phyloP scores from a whole-genome alignment of 202 grass and related monocot genomes.

The Setaria italica region DNA sequence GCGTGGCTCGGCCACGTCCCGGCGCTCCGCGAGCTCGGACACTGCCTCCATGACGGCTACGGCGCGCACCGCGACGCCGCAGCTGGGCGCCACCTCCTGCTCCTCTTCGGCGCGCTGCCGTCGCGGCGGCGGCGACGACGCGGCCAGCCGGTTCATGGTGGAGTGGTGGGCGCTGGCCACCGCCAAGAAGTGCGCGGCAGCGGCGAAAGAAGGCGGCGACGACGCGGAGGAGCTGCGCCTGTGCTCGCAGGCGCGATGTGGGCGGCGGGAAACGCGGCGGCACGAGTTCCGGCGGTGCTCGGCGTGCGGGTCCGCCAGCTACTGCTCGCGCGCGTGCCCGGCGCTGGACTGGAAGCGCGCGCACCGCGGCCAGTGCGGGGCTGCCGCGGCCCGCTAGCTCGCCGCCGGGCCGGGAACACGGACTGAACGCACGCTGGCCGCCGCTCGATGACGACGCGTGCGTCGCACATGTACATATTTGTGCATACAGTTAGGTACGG shows the following conservation, averaged over 20 bases:
- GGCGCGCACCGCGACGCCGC: conserved; percentile 59
- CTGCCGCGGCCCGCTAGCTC: conserved; percentile 13
- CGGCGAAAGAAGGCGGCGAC: background rate
- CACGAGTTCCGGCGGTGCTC: conserved; percentile 92
- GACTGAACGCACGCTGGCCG: background rate
- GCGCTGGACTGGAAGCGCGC: conserved; percentile 75
- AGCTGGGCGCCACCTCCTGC: conserved; percentile 56
- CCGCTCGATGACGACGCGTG: conserved; percentile 3
- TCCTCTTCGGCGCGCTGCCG: conserved; percentile 31
- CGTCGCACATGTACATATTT: background rate
- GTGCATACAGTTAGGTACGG: background rate
- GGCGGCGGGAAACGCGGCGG: conserved; percentile 67
- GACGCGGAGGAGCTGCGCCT: conserved; percentile 21
- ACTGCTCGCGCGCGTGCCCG: conserved; percentile 82
- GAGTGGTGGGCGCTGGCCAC: conserved; percentile 56
- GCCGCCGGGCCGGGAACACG: conserved; percentile 5
- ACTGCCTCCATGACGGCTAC: conserved; percentile 80
- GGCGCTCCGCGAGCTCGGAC: conserved; percentile 74
- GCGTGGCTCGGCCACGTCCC: conserved; percentile 67
- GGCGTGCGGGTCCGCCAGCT: conserved; percentile 62
- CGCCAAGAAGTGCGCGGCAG: background rate
- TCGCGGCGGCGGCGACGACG: conserved; percentile 33
- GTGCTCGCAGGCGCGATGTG: conserved; percentile 68
- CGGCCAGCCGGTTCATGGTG: conserved; percentile 66
- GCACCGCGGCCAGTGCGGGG: conserved; percentile 56